Evolutionary conservation across 495 filamentous ascomycete species (phyloP).

Genomic region (Schizothecium vesticola): DNA sequence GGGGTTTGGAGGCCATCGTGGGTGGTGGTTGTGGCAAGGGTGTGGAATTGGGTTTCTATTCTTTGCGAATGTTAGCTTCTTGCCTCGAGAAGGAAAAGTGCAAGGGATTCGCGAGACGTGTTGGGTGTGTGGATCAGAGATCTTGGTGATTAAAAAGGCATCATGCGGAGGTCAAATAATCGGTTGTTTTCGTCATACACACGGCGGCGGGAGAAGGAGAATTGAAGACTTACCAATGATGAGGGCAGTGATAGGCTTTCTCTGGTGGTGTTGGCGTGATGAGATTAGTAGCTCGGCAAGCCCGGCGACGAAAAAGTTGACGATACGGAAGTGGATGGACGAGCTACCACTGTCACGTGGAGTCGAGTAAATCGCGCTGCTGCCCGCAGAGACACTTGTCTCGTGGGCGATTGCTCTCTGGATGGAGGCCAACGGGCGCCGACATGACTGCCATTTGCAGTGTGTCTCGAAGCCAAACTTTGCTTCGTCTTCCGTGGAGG

Average conservation of each 20-base stretch:
- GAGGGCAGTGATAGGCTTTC: background rate
- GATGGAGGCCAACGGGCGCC: background rate
- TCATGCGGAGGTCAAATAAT: slow-evolving; percentile 31
- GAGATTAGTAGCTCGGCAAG: background rate
- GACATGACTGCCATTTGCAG: background rate
- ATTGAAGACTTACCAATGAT: slow-evolving; percentile 14
- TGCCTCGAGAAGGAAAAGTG: background rate
- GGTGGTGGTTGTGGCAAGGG: slow-evolving; percentile 15
- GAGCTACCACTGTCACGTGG: background rate
- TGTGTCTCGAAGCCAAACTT: background rate
- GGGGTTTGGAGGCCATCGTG: slow-evolving; percentile 36
- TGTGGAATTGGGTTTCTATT: background rate
- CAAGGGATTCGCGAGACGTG: background rate
- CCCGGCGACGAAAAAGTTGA: background rate
- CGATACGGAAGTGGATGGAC: background rate
- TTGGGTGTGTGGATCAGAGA: slow-evolving; percentile 42
- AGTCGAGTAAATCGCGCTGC: background rate
- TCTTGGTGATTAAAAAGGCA: slow-evolving; percentile 54
- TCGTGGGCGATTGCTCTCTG: background rate
- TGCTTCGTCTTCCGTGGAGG: background rate
- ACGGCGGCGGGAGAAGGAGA: slow-evolving; percentile 1
- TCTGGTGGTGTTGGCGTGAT: background rate
- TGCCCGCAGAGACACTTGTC: background rate
- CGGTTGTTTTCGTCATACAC: slow-evolving; percentile 43
- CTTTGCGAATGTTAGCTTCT: slow-evolving; percentile 17